These are phyloP conservation scores for Neonectria faginata DNA, from an alignment of 2,329 filamentous ascomycete genomes.

Conservation along the genomic window DNA sequence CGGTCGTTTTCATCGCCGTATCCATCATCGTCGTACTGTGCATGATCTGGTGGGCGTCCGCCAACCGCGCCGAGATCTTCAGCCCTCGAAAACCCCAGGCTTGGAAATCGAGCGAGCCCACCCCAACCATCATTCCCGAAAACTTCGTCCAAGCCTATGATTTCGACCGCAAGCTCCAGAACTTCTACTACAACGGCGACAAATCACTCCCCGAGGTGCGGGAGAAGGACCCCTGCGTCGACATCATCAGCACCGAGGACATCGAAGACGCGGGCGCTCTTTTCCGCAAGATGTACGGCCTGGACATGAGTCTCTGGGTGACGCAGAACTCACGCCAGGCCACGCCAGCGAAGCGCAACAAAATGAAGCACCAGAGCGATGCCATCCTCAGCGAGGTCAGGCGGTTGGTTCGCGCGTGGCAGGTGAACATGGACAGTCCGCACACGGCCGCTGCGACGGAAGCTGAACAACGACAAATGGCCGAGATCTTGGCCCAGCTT, in stretches of 20 bases:
- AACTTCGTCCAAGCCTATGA: not conserved
- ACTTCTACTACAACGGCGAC: constrained; percentile 19
- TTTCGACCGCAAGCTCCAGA: constrained; percentile 4
- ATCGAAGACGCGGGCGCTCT: constrained; percentile 7
- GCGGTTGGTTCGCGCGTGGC: constrained; percentile 9
- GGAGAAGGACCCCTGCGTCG: constrained; percentile 6
- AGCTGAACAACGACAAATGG: constrained; percentile 5
- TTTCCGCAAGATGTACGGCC: constrained; percentile 19
- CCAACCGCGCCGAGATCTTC: constrained; percentile 36
- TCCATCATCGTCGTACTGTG: constrained; percentile 23
- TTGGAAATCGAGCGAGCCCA: not conserved
- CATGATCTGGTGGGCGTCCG: constrained; percentile 9
- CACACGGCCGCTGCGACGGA: not conserved
- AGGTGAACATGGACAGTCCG: not conserved
- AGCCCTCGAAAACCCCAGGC: not conserved
- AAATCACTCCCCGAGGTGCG: constrained; percentile 7
- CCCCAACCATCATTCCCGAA: not conserved
- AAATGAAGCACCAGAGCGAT: constrained; percentile 18
- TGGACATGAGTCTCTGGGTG: constrained; percentile 16
- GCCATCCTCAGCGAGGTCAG: constrained; percentile 20
- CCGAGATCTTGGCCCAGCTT: constrained; percentile 3
- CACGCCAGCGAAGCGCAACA: not conserved
- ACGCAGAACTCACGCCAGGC: constrained; percentile 2
- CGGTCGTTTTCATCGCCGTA: constrained; percentile 21
- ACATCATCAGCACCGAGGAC: not conserved